Conservation (phyloP, 2,329 filamentous ascomycete species). For the Rhynchosporium secalis region DNA sequence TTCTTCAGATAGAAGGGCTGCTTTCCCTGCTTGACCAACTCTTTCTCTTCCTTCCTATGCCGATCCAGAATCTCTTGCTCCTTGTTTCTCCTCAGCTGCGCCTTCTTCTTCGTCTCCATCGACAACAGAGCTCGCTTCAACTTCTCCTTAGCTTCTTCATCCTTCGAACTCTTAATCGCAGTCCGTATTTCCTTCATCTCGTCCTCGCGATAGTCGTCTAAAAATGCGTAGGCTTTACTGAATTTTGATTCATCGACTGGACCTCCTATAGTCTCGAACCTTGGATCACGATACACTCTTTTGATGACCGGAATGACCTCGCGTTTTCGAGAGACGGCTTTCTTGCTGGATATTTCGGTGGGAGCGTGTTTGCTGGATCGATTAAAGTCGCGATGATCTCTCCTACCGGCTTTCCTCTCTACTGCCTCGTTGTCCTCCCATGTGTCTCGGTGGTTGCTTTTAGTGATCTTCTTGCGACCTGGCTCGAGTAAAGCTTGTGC, state of each 20-base stretch:
- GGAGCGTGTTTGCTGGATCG: constrained; percentile 87
- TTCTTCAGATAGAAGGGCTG: constrained; percentile 91
- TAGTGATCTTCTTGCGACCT: constrained; percentile 34
- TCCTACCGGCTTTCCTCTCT: constrained; percentile 44
- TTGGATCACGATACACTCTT: constrained; percentile 70
- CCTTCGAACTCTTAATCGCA: constrained; percentile 68
- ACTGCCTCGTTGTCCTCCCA: constrained; percentile 44
- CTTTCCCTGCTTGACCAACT: constrained; percentile 84
- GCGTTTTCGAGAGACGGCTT: constrained; percentile 77
- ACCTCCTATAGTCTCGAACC: constrained; percentile 72
- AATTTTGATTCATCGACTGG: constrained; percentile 58
- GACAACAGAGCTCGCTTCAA: constrained; percentile 73
- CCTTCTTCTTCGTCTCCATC: constrained; percentile 76
- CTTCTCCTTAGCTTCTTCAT: constrained; percentile 62
- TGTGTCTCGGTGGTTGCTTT: constrained; percentile 41
- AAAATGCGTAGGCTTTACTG: constrained; percentile 78
- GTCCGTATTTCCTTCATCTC: constrained; percentile 76
- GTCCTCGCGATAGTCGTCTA: constrained; percentile 80
- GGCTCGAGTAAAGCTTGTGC: constrained; percentile 68
- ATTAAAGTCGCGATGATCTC: constrained; percentile 45
- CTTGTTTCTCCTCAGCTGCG: constrained; percentile 67
- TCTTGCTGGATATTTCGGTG: constrained; percentile 76
- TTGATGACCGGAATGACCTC: constrained; percentile 67
- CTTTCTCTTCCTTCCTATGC: constrained; percentile 81
- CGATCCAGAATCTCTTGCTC: constrained; percentile 68